Base-by-base conservation (phyloP, 2,329 filamentous ascomycete species). In the Rutstroemia sp. region DNA sequence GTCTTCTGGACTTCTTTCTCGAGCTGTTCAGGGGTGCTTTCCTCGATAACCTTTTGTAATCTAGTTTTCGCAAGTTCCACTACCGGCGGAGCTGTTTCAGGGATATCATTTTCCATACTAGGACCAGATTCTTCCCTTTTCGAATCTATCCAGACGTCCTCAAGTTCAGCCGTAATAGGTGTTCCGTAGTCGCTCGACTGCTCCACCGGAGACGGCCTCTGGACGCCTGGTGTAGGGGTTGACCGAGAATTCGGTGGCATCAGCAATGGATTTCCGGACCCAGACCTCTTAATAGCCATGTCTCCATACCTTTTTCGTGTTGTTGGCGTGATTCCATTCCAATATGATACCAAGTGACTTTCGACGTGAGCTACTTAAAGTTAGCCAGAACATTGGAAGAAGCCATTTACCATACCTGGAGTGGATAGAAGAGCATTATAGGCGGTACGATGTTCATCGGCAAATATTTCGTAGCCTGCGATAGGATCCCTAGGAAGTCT, bases 1-100 rank as follows among this genome's bases (percentile, higher is more conserved):
- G 61, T 65, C 1, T 30, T 57, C 17, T 57, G 50, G 6, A 68
- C 63, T 39, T 65, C 66, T 0, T 54, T 45, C 48, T 70, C 67
- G 1, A 70, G 62, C 1, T 55, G 57, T 10, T 61, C 60, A 2
- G 60, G 56, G 7, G 61, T 59, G 17, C 52, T 58, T 5, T 61
- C 59, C 23, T 57, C 51, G 5, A 61, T 57, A 9, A 70, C 48
- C 17, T 62, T 60, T 38, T 65, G 62, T 5, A 70, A 51, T 21
- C 55, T 57, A 21, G 23, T 34, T 21, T 42, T 48, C 16, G 37
- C 34, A 42, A 41, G 21, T 41, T 44, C n/a, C 10, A 19, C 23
- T 23, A 23, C 27, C 12, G 19, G 14, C 34, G 21, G 44, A 12
- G 27, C 44, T 48, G 21, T 21, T 34, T 56, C 41, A n/a, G 42